Evolutionary conservation across 73 alveolate species (phyloP), one percentile per base, ranked within the genome.

Genomic region (Uronychia setigera): DNA sequence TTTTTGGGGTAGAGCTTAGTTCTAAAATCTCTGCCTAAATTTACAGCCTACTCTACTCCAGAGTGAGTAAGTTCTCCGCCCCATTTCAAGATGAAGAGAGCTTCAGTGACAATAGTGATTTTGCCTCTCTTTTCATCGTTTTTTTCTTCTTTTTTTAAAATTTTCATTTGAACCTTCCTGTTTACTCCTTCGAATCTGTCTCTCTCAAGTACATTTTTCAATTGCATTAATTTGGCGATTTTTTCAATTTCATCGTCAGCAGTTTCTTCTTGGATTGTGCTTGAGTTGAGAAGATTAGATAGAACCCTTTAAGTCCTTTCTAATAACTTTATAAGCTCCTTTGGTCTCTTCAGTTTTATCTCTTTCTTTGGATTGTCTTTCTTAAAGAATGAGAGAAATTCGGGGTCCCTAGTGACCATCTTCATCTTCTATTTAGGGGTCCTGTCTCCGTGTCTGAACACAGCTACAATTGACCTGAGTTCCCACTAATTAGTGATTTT

Each of bases 391-490:
- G 92, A 78, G 30, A 97, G 87, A 80, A 94, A 89, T 35, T 74
- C 31, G 35, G 78, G 78, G 93, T 97, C 96, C 74, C 86, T 84
- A 14, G 97, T 92, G 77, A 85, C 96, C 97, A 97, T 92, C 85
- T 97, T 97, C 99, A 97, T 96, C 87, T 97, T 97, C 88, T 97
- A 93, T 60, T 97, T 97, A 0, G 99, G 99, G 25, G 99, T 94
- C 84, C 99, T 88, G 87, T 97, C 99, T 60, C 97, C 99, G 86
- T 97, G 99, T 82, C 99, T 96, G 85, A 97, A 97, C 67, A 97
- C 95, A 31, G 99, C 99, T 11, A 97, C 99, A 14, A 97, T 97
- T 77, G 99, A 92, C 87, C 99, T 95, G 31, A 97, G 94, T 89
- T 97, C 99, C 93, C 95, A 93, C 88, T 93, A 88, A 80, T 83